Evolutionary conservation across 208 protist species (phyloP).

Genomic region (Trypanosoma boissoni): DNA sequence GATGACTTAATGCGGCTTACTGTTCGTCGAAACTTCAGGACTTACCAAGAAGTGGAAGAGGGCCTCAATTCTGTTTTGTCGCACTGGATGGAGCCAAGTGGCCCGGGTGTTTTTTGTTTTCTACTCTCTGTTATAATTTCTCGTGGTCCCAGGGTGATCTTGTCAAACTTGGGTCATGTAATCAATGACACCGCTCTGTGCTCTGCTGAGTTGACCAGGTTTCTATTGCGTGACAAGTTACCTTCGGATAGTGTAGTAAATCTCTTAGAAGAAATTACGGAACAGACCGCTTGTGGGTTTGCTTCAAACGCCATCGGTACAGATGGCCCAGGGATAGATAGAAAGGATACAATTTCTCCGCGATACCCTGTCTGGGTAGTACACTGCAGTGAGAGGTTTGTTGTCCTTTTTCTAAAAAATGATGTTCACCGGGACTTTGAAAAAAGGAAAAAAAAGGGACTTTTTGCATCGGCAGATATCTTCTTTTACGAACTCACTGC

Average conservation of each 20-base stretch:
- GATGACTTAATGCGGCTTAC: conserved; percentile 9
- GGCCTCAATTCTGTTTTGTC: conserved; percentile 28
- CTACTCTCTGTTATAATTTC: conserved; percentile 72
- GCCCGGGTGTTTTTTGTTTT: conserved; percentile 67
- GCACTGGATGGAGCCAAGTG: conserved; percentile 53
- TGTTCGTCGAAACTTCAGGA: conserved; percentile 34
- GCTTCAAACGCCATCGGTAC: neutral
- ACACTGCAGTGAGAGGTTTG: conserved; percentile 46
- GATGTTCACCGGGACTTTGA: conserved; percentile 57
- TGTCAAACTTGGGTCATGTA: conserved; percentile 26
- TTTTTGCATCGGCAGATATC: conserved; percentile 42
- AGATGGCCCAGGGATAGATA: conserved; percentile 1
- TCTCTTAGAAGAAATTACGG: neutral
- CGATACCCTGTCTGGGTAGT: conserved; percentile 78
- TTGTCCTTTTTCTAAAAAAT: conserved; percentile 66
- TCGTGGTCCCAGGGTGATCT: conserved; percentile 39
- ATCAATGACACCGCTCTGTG: conserved; percentile 32
- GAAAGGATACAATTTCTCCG: conserved; percentile 31
- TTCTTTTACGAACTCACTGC: conserved; percentile 64
- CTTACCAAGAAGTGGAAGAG: conserved; percentile 39
- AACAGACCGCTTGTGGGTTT: conserved; percentile 10
- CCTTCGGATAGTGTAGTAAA: conserved; percentile 14
- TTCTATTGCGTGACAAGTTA: conserved; percentile 28
- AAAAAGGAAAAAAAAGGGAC: conserved; percentile 46
- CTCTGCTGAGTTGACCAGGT: conserved; percentile 43